A percentile compares a stretch with the other conserved stretches of the same genome.
Conservation (phyloP, 768 basidiomycete genomes). For the Asterophora lycoperdoides region DNA sequence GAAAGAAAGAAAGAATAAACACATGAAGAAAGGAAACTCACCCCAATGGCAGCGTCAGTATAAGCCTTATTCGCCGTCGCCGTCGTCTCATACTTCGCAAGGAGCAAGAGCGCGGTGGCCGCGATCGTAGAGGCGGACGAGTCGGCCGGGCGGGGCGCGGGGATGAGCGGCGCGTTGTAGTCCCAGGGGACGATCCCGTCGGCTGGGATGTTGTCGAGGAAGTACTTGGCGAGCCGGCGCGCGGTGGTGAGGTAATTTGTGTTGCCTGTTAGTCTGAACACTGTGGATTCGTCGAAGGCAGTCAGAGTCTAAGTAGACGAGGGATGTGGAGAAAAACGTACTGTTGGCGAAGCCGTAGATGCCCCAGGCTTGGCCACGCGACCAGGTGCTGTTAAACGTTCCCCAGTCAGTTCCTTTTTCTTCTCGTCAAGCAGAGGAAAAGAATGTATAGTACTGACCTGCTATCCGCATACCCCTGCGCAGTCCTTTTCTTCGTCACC, state of each 20-base stretch:
- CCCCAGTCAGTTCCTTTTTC: not conserved
- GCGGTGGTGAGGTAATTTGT: constrained; percentile 55
- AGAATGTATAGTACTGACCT: too few relatives aligned
- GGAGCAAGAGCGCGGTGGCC: constrained; percentile 53
- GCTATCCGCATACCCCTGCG: constrained; percentile 58
- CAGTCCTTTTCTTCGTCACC: constrained; percentile 53
- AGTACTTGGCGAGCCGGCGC: constrained; percentile 53
- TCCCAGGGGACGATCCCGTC: constrained; percentile 75
- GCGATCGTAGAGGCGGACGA: constrained; percentile 67
- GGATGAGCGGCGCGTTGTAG: constrained; percentile 61
- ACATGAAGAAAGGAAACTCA: constrained; percentile 17
- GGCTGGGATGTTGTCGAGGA: constrained; percentile 52
- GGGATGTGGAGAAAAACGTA: constrained; percentile 28
- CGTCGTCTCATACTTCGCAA: constrained; percentile 42
- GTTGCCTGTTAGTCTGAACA: constrained; percentile 53
- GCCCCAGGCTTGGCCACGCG: constrained; percentile 70
- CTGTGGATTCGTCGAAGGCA: constrained; percentile 27
- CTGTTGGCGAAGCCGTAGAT: constrained; percentile 69
- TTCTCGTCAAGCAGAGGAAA: too few relatives aligned
- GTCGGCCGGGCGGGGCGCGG: constrained; percentile 56
- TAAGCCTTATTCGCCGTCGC: constrained; percentile 34
- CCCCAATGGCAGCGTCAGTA: constrained; percentile 45
- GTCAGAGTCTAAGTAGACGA: not conserved
- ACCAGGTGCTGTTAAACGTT: constrained; percentile 55
- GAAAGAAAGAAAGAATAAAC: not conserved